A percentile compares a stretch with the other conserved stretches of the same genome.
Evolutionary conservation across 1,139 yeast genomes (phyloP).

Genomic region (Hansenula anomala): DNA sequence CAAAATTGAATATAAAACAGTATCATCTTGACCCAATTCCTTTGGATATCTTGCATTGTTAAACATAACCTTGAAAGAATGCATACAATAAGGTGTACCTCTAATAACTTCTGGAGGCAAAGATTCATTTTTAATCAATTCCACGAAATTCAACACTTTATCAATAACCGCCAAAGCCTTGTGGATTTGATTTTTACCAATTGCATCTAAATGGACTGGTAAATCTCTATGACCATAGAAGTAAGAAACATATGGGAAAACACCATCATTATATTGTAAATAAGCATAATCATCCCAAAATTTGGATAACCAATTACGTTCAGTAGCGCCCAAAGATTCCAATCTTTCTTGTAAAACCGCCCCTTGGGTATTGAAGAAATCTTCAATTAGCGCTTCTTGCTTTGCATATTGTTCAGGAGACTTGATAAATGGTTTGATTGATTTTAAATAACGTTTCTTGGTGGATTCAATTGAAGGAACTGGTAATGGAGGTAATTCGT

Average conservation of each 20-base stretch:
- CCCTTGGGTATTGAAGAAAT: conserved; percentile 64
- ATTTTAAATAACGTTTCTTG: conserved; percentile 59
- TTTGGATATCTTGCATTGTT: conserved; percentile 82
- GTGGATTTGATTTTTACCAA: conserved; percentile 66
- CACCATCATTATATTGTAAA: conserved; percentile 86
- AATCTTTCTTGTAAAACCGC: conserved; percentile 66
- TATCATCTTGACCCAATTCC: conserved; percentile 50
- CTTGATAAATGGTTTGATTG: conserved; percentile 65
- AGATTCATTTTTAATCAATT: conserved; percentile 51
- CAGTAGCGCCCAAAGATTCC: conserved; percentile 49
- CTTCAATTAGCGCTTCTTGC: conserved; percentile 59
- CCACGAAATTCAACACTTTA: conserved; percentile 52
- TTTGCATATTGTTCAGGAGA: conserved; percentile 48
- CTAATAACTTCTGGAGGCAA: conserved; percentile 75
- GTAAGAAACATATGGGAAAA: conserved; percentile 90
- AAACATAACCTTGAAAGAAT: conserved; percentile 87
- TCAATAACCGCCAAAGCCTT: conserved; percentile 66
- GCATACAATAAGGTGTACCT: conserved; percentile 88
- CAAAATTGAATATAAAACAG: conserved; percentile 41
- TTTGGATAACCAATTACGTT: conserved; percentile 84
- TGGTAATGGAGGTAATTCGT: conserved; percentile 76
- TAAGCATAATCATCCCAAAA: conserved; percentile 97
- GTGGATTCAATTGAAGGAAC: conserved; percentile 81
- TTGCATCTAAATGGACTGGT: conserved; percentile 37
- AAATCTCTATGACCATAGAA: conserved; percentile 79